Conservation (phyloP, 768 basidiomycete species). For the Kwoniella heveanensis region DNA sequence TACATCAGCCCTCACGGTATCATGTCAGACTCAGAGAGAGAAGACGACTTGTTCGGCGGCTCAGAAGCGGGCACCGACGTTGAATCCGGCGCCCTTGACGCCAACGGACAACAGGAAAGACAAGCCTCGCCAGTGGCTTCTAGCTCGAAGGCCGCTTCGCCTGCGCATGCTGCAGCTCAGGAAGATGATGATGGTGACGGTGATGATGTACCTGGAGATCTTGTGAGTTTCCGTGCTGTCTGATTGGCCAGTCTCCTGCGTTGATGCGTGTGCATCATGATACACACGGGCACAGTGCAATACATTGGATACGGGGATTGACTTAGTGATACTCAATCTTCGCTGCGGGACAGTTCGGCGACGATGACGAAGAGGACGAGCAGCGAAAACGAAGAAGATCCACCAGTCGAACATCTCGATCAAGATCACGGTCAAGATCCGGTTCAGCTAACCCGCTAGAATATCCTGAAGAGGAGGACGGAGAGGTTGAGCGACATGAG, state of each 20-base stretch:
- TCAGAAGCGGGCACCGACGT: constrained; percentile 32
- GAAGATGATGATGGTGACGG: constrained; percentile 9
- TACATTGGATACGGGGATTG: no score
- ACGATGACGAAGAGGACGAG: constrained; percentile 38
- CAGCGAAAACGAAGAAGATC: constrained; percentile 15
- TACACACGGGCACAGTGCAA: no score
- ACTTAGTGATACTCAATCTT: no score
- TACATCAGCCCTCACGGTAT: not conserved
- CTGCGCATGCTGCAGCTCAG: constrained; percentile 9
- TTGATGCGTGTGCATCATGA: no score
- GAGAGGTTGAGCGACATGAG: constrained; percentile 26
- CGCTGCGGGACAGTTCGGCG: constrained; percentile 30
- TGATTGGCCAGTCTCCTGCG: not conserved
- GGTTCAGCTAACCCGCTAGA: constrained; percentile 49
- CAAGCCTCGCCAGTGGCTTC: constrained; percentile 31
- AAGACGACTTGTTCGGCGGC: constrained; percentile 45
- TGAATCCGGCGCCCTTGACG: no score
- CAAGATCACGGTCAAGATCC: constrained; percentile 17
- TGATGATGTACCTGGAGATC: constrained; percentile 25
- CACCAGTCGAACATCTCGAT: constrained; percentile 12
- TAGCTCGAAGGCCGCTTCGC: constrained; percentile 24
- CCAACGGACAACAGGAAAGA: constrained; percentile 1
- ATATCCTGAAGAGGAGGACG: constrained; percentile 55
- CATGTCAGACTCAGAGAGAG: constrained; percentile 42
- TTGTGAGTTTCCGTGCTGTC: constrained; percentile 8